Evolutionary conservation across 108 stramenopile species (phyloP), one percentile per base, ranked within the genome.

Genomic region (Pseudonitzschia delicatissima): DNA sequence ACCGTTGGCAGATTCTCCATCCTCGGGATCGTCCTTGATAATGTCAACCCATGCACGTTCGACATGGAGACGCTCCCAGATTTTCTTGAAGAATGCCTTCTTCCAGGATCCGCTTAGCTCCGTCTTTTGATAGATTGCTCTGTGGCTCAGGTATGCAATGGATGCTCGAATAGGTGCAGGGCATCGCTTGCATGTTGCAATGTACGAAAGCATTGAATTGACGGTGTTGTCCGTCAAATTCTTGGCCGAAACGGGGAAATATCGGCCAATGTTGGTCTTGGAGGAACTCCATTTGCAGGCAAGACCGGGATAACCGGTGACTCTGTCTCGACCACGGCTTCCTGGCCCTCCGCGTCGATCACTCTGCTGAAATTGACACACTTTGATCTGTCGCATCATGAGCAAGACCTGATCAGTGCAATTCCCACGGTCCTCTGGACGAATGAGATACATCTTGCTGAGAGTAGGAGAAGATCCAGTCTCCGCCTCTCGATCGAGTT

Each of bases 231-330:
- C 92, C n/a, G 83, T 82, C 27, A 93, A 65, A 63, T 90, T 89
- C 76, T 90, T 93, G 12, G 87, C 85, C 12, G 86, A 82, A 17
- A 90, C 74, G 8, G 92, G 92, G 64, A 93, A 93, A 48, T 90
- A 93, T 26, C 92, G 80, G 17, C 88, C 88, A 57, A 74, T 67
- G 45, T 78, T 81, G 25, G 74, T 72, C 68, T 81, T 77, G 40
- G 59, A 42, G 32, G 63, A 49, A 76, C 89, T 74, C 75, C 77
- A 57, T 65, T 82, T 70, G 87, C 89, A 63, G 49, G 45, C 32
- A 81, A 60, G 51, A 77, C 92, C 51, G 78, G 88, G 68, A 78
- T 88, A 68, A 27, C 78, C 83, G 27, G 85, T 65, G 2, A 85
- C 74, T 45, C 88, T 76, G 71, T 90, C 88, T 9, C 88, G 72